Base-by-base conservation (phyloP, 305 asterid genomes). In the Withania somnifera region DNA sequence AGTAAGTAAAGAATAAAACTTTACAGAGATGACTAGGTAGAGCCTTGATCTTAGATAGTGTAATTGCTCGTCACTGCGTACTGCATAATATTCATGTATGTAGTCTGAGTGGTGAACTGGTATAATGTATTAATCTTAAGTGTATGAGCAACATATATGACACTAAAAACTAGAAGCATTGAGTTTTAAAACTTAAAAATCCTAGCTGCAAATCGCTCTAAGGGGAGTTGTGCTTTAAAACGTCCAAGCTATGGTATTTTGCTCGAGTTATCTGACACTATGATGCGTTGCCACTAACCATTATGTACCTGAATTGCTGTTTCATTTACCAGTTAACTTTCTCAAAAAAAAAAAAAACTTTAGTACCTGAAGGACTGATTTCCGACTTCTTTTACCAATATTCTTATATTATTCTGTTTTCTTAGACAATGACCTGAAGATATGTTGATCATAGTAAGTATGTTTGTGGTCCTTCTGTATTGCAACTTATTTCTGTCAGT, bases 261-360 rank as follows among this genome's bases (percentile, higher is more conserved):
- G n/a, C 40, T 36, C 5, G 40, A 36, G n/a, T n/a, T n/a, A 36
- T 36, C 14, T 17, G 26, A 75, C 45, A 17, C 17, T 75, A 10
- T 50, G 80, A 75, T 50, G 61, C 63, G 80, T 50, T 50, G 61
- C 63, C 80, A 28, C 63, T 50, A 75, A 75, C 80, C n/a, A 50
- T 75, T 28, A 26, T 26, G 61, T 75, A 45, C 38, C 3, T n/a
- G n/a, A n/a, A n/a, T n/a, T n/a, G n/a, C n/a, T n/a, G n/a, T n/a
- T n/a, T n/a, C n/a, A n/a, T n/a, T n/a, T n/a, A n/a, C n/a, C n/a
- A n/a, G n/a, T n/a, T n/a, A n/a, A n/a, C n/a, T n/a, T n/a, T n/a
- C n/a, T n/a, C n/a, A n/a, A n/a, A n/a, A n/a, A n/a, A n/a, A n/a
- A n/a, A n/a, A n/a, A n/a, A n/a, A n/a, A n/a, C n/a, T n/a, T n/a